Evolutionary conservation across 306 rosid genomes (phyloP).

Genomic region (Gynostemma pentaphyllum): DNA sequence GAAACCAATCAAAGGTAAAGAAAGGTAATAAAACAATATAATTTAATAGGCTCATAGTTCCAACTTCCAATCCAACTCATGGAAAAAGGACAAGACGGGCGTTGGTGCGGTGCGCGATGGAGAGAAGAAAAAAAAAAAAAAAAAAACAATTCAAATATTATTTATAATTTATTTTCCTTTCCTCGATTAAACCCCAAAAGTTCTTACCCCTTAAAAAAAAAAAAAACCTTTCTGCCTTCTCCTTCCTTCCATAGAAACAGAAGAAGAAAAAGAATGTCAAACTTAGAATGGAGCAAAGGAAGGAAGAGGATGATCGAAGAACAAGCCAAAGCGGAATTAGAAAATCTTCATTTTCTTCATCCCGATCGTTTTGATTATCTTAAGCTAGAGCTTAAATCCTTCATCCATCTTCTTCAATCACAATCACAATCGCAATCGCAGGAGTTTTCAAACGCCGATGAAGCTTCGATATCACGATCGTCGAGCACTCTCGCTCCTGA

Average conservation of each 20-base stretch:
- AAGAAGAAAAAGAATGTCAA: neutral
- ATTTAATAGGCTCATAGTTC: too few relatives aligned
- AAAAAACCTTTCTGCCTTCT: too few relatives aligned
- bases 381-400: slow-evolving; percentile 37
- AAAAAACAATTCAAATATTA: too few relatives aligned
- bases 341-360: slow-evolving; percentile 31
- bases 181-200: too few relatives aligned
- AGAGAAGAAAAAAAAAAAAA: too few relatives aligned
- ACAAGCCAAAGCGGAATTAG: slow-evolving; percentile 35
- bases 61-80: too few relatives aligned
- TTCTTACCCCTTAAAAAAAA: too few relatives aligned
- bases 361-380: slow-evolving; percentile 33
- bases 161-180: too few relatives aligned
- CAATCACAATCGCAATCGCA: slow-evolving; percentile 11
- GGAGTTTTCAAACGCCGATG: neutral
- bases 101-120: too few relatives aligned
- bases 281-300: neutral
- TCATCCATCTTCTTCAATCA: slow-evolving; percentile 25
- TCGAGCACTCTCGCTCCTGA: neutral
- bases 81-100: too few relatives aligned
- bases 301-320: slow-evolving; percentile 23
- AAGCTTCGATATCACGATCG: neutral
- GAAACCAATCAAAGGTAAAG: too few relatives aligned
- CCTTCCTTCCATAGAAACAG: neutral
- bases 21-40: too few relatives aligned